Conservation (phyloP, 2,329 filamentous ascomycete genomes). For the Trichophyton verrucosum region DNA sequence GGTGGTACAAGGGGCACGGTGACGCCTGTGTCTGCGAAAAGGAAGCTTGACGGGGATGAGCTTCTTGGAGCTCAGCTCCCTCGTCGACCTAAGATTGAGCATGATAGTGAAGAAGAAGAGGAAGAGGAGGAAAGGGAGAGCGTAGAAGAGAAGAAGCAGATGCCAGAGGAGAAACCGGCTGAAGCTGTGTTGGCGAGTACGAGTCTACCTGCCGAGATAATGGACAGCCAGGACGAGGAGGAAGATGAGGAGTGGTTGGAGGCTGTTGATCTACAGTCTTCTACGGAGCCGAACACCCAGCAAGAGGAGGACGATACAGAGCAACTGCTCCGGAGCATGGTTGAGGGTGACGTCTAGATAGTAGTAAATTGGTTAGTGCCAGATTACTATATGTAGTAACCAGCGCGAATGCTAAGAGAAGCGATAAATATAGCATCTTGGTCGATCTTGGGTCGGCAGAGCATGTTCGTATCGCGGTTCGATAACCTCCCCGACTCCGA, state of each 20-base stretch:
- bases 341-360: not conserved
- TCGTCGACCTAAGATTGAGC: not conserved
- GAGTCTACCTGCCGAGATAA: conserved; percentile 1
- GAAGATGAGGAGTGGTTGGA: conserved; percentile 1
- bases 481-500: no score
- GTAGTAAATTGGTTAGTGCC: not conserved
- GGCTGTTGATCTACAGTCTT: not conserved
- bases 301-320: not conserved
- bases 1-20: not conserved
- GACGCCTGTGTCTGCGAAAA: not conserved
- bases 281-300: not conserved
- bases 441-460: no score
- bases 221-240: conserved; percentile 9
- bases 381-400: not conserved
- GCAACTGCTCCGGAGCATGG: not conserved
- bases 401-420: not conserved
- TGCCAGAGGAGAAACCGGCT: not conserved
- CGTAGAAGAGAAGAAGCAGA: not conserved
- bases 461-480: no score
- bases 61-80: not conserved
- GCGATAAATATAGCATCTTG: no score
- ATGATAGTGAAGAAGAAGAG: not conserved
- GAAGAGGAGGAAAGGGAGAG: not conserved
- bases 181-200: not conserved
- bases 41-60: not conserved